Percentiles rank a stretch among this genome's conserved stretches.
Conservation (phyloP, 352 stramenopile genomes). For the Blastocystis sp. region DNA sequence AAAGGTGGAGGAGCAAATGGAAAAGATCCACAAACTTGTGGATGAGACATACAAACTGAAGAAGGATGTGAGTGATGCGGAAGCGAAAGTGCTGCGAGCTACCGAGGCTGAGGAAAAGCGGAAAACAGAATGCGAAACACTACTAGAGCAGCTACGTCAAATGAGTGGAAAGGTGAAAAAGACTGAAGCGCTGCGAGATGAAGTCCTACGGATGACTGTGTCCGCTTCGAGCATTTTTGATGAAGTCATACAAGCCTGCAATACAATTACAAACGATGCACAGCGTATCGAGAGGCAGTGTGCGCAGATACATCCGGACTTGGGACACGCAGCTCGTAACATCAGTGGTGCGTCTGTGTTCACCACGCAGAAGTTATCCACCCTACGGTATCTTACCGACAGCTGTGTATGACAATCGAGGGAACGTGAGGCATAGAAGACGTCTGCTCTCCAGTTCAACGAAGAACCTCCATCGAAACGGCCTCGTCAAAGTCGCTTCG, state of each 20-base stretch:
- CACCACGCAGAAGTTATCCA: neutral
- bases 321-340: neutral
- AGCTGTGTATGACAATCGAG: neutral
- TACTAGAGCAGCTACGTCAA: neutral
- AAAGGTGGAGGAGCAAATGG: neutral
- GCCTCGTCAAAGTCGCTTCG: neutral
- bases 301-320: neutral
- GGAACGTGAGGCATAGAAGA: neutral
- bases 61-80: neutral
- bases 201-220: neutral
- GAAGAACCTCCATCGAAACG: neutral
- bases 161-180: neutral
- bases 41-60: neutral
- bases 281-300: neutral
- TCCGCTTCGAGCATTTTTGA: neutral
- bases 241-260: neutral
- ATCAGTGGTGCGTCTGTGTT: neutral
- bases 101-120: neutral
- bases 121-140: constrained; percentile 10
- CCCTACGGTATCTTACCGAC: neutral
- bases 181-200: neutral
- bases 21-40: neutral
- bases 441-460: neutral
- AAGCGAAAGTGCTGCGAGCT: neutral
- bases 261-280: neutral